These are phyloP conservation scores for Pterula multifida DNA, from an alignment of 1,284 basidiomycete genomes.

Conservation along the genomic window DNA sequence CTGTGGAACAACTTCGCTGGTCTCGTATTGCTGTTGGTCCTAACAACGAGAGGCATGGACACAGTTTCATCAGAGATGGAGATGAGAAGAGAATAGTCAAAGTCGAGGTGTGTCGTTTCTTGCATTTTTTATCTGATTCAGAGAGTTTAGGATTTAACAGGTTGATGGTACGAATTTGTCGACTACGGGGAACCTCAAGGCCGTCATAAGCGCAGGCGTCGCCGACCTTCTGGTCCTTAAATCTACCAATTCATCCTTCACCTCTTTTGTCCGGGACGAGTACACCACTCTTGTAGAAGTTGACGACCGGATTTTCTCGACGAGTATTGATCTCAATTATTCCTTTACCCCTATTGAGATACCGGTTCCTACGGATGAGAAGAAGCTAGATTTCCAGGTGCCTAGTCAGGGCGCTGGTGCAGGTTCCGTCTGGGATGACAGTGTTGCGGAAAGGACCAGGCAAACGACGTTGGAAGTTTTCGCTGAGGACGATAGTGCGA, in stretches of 20 bases:
- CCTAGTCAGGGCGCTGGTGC: conserved; percentile 30
- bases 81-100: conserved; percentile 75
- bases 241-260: conserved; percentile 80
- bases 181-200: conserved; percentile 29
- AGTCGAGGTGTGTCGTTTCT: conserved; percentile 38
- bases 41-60: conserved; percentile 47
- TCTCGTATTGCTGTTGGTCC: conserved; percentile 53
- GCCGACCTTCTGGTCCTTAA: conserved; percentile 82
- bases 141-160: conserved; percentile 19
- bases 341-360: conserved; percentile 42
- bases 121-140: no score
- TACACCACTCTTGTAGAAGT: conserved; percentile 80
- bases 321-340: conserved; percentile 68
- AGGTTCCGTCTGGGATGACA: conserved; percentile 51
- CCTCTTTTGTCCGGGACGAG: conserved; percentile 76
- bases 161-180: conserved; percentile 50
- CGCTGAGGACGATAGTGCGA: conserved; percentile 80
- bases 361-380: conserved; percentile 31
- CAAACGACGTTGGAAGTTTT: conserved; percentile 72
- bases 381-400: conserved; percentile 34
- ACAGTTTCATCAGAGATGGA: conserved; percentile 83
- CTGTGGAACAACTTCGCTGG: conserved; percentile 81
- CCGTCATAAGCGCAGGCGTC: conserved; percentile 57
- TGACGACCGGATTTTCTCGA: conserved; percentile 82
- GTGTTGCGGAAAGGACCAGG: conserved; percentile 46